A percentile compares a stretch with the other conserved stretches of the same genome.
These are phyloP conservation scores for Gardenia jasminoides DNA, from an alignment of 257 asterid species.

Conservation along the genomic window DNA sequence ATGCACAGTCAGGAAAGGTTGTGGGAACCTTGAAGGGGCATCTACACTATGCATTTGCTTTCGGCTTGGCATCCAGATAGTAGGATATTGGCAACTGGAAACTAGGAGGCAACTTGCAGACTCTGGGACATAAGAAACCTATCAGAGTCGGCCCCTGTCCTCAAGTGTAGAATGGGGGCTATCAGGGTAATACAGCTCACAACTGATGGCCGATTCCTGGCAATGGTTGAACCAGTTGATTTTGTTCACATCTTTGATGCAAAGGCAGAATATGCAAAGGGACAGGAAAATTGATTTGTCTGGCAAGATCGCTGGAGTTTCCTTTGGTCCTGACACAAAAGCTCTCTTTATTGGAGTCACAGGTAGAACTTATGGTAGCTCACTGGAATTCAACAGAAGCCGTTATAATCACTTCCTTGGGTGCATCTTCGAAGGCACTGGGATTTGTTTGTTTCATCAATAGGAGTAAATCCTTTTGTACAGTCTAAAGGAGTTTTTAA, in stretches of 20 bases:
- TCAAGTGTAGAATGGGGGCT: slow-evolving; percentile 76
- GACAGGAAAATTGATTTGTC: slow-evolving; percentile 76
- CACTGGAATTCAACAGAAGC: slow-evolving; percentile 56
- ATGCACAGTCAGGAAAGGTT: slow-evolving; percentile 37
- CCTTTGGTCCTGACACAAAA: slow-evolving; percentile 71
- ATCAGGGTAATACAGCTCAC: slow-evolving; percentile 58
- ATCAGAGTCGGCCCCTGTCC: slow-evolving; percentile 54
- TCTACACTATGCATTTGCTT: slow-evolving; percentile 60
- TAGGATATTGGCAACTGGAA: slow-evolving; percentile 70
- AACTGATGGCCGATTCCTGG: slow-evolving; percentile 76
- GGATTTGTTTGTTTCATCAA: background rate
- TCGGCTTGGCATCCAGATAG: slow-evolving; percentile 95
- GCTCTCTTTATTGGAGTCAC: slow-evolving; percentile 71
- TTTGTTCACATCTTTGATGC: slow-evolving; percentile 68
- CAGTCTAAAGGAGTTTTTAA: background rate
- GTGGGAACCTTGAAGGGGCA: slow-evolving; percentile 66
- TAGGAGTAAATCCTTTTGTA: slow-evolving; percentile 8
- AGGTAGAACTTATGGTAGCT: slow-evolving; percentile 72
- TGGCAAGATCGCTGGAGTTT: slow-evolving; percentile 76
- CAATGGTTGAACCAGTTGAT: slow-evolving; percentile 89
- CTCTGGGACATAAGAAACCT: slow-evolving; percentile 78
- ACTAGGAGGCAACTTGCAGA: slow-evolving; percentile 83
- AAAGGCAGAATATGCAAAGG: slow-evolving; percentile 34
- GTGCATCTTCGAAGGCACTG: slow-evolving; percentile 30
- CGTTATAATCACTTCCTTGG: slow-evolving; percentile 39